These are phyloP conservation scores for Eutrema heterophyllum DNA, from an alignment of 345 rosid species.

Conservation along the genomic window DNA sequence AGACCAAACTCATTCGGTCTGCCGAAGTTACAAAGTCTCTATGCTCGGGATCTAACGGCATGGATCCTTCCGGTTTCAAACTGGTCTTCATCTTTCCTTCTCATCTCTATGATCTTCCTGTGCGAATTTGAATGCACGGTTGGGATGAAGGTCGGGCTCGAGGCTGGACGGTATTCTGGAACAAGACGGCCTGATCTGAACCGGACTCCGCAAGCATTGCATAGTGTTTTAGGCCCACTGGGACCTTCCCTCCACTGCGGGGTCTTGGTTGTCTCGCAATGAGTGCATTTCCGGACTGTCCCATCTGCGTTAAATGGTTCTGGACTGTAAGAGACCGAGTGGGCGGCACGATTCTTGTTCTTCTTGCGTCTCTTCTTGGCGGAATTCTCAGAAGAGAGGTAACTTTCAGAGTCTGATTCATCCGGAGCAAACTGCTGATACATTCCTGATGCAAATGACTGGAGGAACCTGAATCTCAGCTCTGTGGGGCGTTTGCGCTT, in stretches of 20 bases:
- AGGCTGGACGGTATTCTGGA: slow-evolving; percentile 89
- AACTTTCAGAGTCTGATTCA: slow-evolving; percentile 38
- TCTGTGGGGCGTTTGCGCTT: slow-evolving; percentile 50
- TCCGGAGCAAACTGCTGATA: slow-evolving; percentile 14
- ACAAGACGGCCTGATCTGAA: slow-evolving; percentile 82
- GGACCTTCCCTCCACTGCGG: slow-evolving; percentile 99
- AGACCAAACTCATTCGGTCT: slow-evolving; percentile 27
- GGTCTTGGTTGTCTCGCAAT: slow-evolving; percentile 70
- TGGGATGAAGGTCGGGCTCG: slow-evolving; percentile 75
- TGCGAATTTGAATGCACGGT: slow-evolving; percentile 72
- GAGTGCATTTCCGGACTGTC: slow-evolving; percentile 52
- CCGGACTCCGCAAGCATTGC: slow-evolving; percentile 94
- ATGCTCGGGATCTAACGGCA: slow-evolving; percentile 1
- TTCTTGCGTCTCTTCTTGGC: slow-evolving; percentile 42
- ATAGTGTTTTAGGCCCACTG: slow-evolving; percentile 81
- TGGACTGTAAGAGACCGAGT: slow-evolving; percentile 27
- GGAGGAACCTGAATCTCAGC: slow-evolving; percentile 15
- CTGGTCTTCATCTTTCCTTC: slow-evolving; percentile 38
- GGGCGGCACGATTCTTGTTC: slow-evolving; percentile 30
- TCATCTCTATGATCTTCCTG: slow-evolving; percentile 77
- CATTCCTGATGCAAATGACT: slow-evolving; percentile 27
- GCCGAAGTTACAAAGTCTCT: slow-evolving; percentile 19
- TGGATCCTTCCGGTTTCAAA: slow-evolving; percentile 2
- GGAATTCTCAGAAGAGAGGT: slow-evolving; percentile 26
- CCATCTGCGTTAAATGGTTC: slow-evolving; percentile 20